Conservation (phyloP, 768 basidiomycete species). For the Tricholoma bakamatsutake region DNA sequence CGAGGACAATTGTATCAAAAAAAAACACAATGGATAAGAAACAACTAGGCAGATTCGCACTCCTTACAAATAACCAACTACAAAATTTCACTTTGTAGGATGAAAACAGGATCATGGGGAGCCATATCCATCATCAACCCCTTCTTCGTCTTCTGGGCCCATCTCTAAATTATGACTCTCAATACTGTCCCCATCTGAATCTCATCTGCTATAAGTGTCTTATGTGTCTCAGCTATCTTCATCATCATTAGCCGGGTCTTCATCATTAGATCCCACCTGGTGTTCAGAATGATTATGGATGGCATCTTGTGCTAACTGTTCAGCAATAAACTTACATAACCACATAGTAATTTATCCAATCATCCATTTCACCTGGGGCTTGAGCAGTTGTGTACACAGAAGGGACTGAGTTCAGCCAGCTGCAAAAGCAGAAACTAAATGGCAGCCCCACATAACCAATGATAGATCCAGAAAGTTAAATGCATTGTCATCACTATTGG, state of each 20-base stretch:
- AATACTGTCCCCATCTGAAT: not conserved
- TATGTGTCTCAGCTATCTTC: not conserved
- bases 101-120: not conserved
- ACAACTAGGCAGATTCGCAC: too few relatives aligned
- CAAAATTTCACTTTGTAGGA: too few relatives aligned
- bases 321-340: not conserved
- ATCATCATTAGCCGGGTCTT: too few relatives aligned
- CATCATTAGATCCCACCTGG: too few relatives aligned
- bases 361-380: not conserved
- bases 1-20: too few relatives aligned
- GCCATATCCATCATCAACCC: not conserved
- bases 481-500: constrained; percentile 14
- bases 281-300: too few relatives aligned
- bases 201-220: not conserved
- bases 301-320: too few relatives aligned
- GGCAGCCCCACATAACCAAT: constrained; percentile 18
- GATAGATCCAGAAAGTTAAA: constrained; percentile 23
- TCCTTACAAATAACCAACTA: not conserved
- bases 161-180: not conserved
- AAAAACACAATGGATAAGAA: too few relatives aligned
- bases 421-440: constrained; percentile 26
- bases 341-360: not conserved
- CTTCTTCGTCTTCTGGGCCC: not conserved
- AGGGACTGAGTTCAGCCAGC: constrained; percentile 15
- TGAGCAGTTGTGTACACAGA: not conserved